Percentiles rank a stretch among this genome's conserved stretches.
Conservation (phyloP, 225 moss, liverwort and hornwort species). For the Pseudisothecium myosuroides region DNA sequence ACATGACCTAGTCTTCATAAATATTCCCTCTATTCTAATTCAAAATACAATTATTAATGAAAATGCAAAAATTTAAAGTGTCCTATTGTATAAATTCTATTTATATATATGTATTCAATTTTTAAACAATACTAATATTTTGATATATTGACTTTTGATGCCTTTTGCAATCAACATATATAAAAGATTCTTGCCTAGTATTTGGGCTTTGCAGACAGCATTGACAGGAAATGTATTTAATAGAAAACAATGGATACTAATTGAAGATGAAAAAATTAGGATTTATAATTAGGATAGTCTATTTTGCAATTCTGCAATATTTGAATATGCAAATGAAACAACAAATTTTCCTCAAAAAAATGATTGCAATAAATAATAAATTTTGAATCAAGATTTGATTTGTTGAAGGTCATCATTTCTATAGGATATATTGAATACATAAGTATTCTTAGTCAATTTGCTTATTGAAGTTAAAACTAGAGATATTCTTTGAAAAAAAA, state of each 20-base stretch:
- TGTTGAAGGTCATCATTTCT: neutral
- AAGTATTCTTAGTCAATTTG: too few species aligned
- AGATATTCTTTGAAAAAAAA: too few species aligned
- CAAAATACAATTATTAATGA: neutral
- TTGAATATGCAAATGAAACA: neutral
- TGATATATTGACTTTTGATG: neutral
- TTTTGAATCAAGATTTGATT: neutral
- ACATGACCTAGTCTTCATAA: too few species aligned
- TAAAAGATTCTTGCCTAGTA: too few species aligned
- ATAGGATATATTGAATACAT: rapidly evolving
- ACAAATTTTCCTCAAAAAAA: neutral
- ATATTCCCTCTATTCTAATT: too few species aligned
- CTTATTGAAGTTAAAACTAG: too few species aligned
- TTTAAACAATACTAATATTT: neutral
- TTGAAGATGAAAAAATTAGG: too few species aligned
- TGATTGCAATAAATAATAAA: neutral
- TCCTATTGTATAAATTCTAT: neutral
- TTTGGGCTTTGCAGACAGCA: neutral
- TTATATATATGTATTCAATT: neutral
- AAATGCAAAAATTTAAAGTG: neutral
- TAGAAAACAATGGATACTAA: neutral
- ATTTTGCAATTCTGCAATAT: too few species aligned
- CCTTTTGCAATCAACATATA: neutral
- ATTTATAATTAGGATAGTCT: rapidly evolving
- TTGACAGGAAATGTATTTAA: neutral